phyloP scores from a whole-genome alignment of 139 green algal species.

The Chlamydomonas applanata region DNA sequence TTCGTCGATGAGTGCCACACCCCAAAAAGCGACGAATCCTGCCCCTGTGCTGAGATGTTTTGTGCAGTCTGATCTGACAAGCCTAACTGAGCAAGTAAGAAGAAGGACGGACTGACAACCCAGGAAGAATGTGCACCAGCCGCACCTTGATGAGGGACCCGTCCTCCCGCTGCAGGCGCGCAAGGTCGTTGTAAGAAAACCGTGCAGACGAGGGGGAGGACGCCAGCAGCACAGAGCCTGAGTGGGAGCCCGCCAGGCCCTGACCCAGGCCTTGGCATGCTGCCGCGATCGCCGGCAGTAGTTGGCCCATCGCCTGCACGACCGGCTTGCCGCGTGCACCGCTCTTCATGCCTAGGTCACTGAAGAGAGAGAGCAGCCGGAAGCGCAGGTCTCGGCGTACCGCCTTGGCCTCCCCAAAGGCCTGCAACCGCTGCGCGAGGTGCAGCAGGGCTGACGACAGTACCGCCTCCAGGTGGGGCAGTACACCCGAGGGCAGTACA shows the following conservation, averaged over 20 bases:
- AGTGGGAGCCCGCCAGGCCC: neutral
- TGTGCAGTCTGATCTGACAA: too few relatives aligned
- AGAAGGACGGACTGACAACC: too few relatives aligned
- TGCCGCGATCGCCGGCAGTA: slow-evolving; percentile 62
- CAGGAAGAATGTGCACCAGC: too few relatives aligned
- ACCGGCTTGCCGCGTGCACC: slow-evolving; percentile 11
- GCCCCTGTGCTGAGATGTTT: too few relatives aligned
- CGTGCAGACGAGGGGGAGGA: slow-evolving; percentile 1
- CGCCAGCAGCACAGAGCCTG: too few relatives aligned
- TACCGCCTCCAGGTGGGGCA: neutral
- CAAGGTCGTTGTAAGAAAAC: slow-evolving; percentile 15
- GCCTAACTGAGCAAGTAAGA: too few relatives aligned
- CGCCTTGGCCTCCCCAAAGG: neutral
- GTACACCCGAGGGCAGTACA: neutral
- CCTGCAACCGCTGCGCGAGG: slow-evolving; percentile 9
- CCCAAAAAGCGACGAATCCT: too few relatives aligned
- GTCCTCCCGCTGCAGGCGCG: slow-evolving; percentile 38
- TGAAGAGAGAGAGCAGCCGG: slow-evolving; percentile 69
- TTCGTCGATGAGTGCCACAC: too few relatives aligned
- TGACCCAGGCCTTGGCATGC: slow-evolving; percentile 24
- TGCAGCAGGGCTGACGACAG: slow-evolving; percentile 12
- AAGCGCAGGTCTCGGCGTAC: slow-evolving; percentile 53
- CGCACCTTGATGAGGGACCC: slow-evolving; percentile 31
- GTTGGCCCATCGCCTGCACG: slow-evolving; percentile 46
- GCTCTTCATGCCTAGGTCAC: slow-evolving; percentile 40